Percentiles rank a stretch among this genome's conserved stretches.
Evolutionary conservation across 2,329 filamentous ascomycete species (phyloP).

Genomic region (Botrytis aclada): DNA sequence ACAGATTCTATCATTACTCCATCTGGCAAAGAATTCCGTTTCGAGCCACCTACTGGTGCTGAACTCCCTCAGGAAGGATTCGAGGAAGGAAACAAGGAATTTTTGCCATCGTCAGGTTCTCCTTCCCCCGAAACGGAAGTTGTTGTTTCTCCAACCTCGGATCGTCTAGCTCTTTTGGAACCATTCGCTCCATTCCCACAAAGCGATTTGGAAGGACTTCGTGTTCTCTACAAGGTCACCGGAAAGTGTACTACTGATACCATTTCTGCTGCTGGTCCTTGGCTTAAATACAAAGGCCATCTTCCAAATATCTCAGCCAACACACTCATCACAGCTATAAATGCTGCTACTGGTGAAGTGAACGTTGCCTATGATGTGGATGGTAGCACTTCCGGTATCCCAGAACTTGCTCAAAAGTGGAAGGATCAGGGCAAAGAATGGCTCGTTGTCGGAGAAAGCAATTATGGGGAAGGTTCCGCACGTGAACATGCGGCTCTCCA

Average conservation of each 20-base stretch:
- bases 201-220: slow-evolving; percentile 70
- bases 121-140: slow-evolving; percentile 71
- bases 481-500: slow-evolving; percentile 88
- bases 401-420: slow-evolving; percentile 83
- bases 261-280: slow-evolving; percentile 93
- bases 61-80: slow-evolving; percentile 65
- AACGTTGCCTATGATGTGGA: slow-evolving; percentile 88
- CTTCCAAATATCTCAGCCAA: slow-evolving; percentile 97
- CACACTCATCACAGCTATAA: slow-evolving; percentile 92
- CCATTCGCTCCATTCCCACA: slow-evolving; percentile 83
- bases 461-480: slow-evolving; percentile 90
- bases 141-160: slow-evolving; percentile 80
- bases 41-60: slow-evolving; percentile 72
- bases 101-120: slow-evolving; percentile 68
- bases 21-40: slow-evolving; percentile 78
- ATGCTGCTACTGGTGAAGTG: slow-evolving; percentile 87
- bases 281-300: slow-evolving; percentile 99
- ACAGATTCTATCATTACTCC: slow-evolving; percentile 80
- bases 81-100: slow-evolving; percentile 69
- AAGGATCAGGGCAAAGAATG: slow-evolving; percentile 71
- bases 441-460: slow-evolving; percentile 96
- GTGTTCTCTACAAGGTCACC: slow-evolving; percentile 91
- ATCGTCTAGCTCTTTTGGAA: slow-evolving; percentile 85
- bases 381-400: slow-evolving; percentile 72
- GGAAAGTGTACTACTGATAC: slow-evolving; percentile 99